Conservation (phyloP, 2,329 filamentous ascomycete species). For the Myriosclerotinia duriaeana region DNA sequence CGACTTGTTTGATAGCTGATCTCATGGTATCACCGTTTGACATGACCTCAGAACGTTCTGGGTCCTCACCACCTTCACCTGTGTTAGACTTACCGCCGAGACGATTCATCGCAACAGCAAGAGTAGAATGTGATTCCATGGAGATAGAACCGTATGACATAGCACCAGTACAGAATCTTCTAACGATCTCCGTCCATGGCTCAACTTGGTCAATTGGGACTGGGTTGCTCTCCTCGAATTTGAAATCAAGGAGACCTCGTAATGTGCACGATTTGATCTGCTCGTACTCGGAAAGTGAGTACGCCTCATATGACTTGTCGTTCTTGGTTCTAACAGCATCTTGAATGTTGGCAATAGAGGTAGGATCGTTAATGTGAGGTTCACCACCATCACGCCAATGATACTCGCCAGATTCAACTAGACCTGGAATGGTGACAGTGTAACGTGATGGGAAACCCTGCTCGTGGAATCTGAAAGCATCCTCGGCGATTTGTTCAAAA, state of each 20-base stretch:
- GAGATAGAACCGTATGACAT: slow-evolving; percentile 99
- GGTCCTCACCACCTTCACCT: slow-evolving; percentile 93
- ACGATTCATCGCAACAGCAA: slow-evolving; percentile 95
- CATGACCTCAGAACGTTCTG: slow-evolving; percentile 81
- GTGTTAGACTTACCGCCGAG: slow-evolving; percentile 97
- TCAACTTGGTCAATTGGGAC: slow-evolving; percentile 96
- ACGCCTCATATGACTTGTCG: slow-evolving; percentile 97
- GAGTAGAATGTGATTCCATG: slow-evolving; percentile 95
- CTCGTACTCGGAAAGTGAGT: slow-evolving; percentile 89
- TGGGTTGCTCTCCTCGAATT: slow-evolving; percentile 80
- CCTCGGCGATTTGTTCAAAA: slow-evolving; percentile 89
- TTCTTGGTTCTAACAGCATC: slow-evolving; percentile 96
- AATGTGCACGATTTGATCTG: slow-evolving; percentile 96
- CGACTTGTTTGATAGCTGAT: slow-evolving; percentile 96
- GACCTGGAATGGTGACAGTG: slow-evolving; percentile 73
- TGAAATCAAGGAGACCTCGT: slow-evolving; percentile 91
- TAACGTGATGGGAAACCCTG: slow-evolving; percentile 82
- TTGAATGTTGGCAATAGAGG: slow-evolving; percentile 93
- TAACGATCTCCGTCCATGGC: slow-evolving; percentile 96
- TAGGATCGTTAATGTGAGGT: slow-evolving; percentile 91
- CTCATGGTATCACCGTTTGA: slow-evolving; percentile 95
- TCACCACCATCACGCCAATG: slow-evolving; percentile 98
- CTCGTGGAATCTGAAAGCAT: slow-evolving; percentile 93
- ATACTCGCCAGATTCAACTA: slow-evolving; percentile 93
- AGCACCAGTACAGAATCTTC: slow-evolving; percentile 92